Evolutionary conservation across 805 yeast genomes (phyloP).

Genomic region (Candida fluviatilis): DNA sequence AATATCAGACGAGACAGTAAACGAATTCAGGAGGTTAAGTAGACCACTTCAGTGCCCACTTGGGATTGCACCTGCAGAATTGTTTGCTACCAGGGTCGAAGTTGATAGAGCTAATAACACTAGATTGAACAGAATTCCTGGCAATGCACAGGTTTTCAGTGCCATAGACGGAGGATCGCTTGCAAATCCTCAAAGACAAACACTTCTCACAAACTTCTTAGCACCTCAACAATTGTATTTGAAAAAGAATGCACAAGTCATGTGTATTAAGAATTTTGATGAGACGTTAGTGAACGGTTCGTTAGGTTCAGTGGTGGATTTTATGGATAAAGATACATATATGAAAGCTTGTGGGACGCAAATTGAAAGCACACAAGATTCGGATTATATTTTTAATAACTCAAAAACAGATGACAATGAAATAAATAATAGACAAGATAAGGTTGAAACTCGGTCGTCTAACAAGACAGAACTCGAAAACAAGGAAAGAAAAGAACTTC

Average conservation of each 20-base stretch:
- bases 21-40: slow-evolving; percentile 48
- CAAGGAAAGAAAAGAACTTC: slow-evolving; percentile 43
- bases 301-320: slow-evolving; percentile 63
- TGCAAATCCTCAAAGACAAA: slow-evolving; percentile 40
- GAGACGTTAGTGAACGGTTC: slow-evolving; percentile 74
- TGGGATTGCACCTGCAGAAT: slow-evolving; percentile 68
- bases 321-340: slow-evolving; percentile 40
- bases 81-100: slow-evolving; percentile 69
- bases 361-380: slow-evolving; percentile 7
- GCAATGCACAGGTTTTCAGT: slow-evolving; percentile 37
- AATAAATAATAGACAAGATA: background rate
- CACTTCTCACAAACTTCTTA: slow-evolving; percentile 51
- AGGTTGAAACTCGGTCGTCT: background rate
- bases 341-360: slow-evolving; percentile 15
- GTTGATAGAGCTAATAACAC: slow-evolving; percentile 62
- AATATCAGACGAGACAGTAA: slow-evolving; percentile 44
- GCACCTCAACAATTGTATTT: slow-evolving; percentile 56
- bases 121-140: slow-evolving; percentile 45
- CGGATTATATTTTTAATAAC: slow-evolving; percentile 15
- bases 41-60: slow-evolving; percentile 48
- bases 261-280: slow-evolving; percentile 76
- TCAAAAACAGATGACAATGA: slow-evolving; percentile 3
- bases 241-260: slow-evolving; percentile 75
- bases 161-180: slow-evolving; percentile 55
- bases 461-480: slow-evolving; percentile 19